Evolutionary conservation across 2,329 filamentous ascomycete species (phyloP).

Genomic region (Sphaerulina musiva): DNA sequence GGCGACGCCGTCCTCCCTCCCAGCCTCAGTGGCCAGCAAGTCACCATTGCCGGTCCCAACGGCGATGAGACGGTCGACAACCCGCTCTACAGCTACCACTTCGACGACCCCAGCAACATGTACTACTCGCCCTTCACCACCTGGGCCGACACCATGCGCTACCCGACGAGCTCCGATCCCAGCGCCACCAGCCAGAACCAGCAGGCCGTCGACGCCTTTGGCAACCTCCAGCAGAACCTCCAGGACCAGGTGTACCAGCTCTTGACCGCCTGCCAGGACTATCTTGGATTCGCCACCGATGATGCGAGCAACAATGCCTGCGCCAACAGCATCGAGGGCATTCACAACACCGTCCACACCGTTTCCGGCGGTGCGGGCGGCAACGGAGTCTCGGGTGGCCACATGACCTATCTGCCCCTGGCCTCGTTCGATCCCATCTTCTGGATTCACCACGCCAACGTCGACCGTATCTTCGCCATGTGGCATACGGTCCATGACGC

Average conservation of each 20-base stretch:
- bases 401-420: constrained; percentile 65
- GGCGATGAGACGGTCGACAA: constrained; percentile 27
- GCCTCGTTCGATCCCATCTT: constrained; percentile 72
- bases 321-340: constrained; percentile 32
- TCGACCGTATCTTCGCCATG: constrained; percentile 68
- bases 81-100: constrained; percentile 25
- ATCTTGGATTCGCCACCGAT: constrained; percentile 30
- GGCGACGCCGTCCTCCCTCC: constrained; percentile 23
- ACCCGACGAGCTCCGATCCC: constrained; percentile 25
- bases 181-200: constrained; percentile 20
- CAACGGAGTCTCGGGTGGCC: constrained; percentile 40
- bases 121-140: constrained; percentile 28
- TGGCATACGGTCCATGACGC: constrained; percentile 70
- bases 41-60: constrained; percentile 26
- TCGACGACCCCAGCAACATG: constrained; percentile 22
- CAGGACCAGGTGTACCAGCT: constrained; percentile 32
- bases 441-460: constrained; percentile 66
- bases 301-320: constrained; percentile 25
- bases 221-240: constrained; percentile 26
- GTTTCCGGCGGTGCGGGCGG: constrained; percentile 25
- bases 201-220: constrained; percentile 21
- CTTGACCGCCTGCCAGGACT: constrained; percentile 31
- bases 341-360: constrained; percentile 34
- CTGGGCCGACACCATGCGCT: constrained; percentile 30
- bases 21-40: constrained; percentile 20